Evolutionary conservation across 805 yeast species (phyloP), one percentile per base, ranked within the genome.

Genomic region (Zygoascus ofunaensis): DNA sequence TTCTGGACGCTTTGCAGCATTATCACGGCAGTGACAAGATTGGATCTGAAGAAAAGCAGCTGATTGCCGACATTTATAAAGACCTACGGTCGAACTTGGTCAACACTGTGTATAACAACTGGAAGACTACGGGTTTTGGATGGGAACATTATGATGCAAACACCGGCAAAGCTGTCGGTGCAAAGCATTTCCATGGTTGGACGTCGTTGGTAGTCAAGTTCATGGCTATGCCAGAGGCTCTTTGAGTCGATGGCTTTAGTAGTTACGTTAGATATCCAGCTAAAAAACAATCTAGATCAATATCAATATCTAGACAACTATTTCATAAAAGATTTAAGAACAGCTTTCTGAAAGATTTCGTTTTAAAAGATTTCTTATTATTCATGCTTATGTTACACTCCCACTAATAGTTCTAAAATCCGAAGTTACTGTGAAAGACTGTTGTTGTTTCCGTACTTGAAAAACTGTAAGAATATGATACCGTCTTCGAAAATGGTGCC

Each of bases 101-200:
- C 7, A 55, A 68, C 17, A 92, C 83, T 51, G 76, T 86, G 3
- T 76, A 69, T 57, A 58, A 69, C n/a, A 76, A 83, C 55, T 87
- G 94, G 84, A 54, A 71, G 45, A 58, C 64, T 24, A 82, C 94
- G 0, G 95, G 95, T 0, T 83, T 72, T 57, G 86, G 85, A 4
- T 90, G 87, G 82, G 98, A 92, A 57, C 90, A 87, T 58, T 92
- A 92, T 61, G 80, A 84, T 52, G 90, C 86, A 49, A 58, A 55
- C 12, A 77, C 79, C 5, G 98, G 98, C 1, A 59, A 64, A 2
- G 84, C 87, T 2, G 74, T 75, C 52, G 89, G 97, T 5, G 89
- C 90, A 7, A 80, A 83, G 61, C 90, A 86, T 59, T 92, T 92
- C 65, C 70, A 86, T 35, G 98, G 98, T 1, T 92, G 98, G 98